Percentiles rank a stretch among this genome's conserved stretches.
Conservation (phyloP, 2,329 filamentous ascomycete genomes). For the Cytospora schulzeri region DNA sequence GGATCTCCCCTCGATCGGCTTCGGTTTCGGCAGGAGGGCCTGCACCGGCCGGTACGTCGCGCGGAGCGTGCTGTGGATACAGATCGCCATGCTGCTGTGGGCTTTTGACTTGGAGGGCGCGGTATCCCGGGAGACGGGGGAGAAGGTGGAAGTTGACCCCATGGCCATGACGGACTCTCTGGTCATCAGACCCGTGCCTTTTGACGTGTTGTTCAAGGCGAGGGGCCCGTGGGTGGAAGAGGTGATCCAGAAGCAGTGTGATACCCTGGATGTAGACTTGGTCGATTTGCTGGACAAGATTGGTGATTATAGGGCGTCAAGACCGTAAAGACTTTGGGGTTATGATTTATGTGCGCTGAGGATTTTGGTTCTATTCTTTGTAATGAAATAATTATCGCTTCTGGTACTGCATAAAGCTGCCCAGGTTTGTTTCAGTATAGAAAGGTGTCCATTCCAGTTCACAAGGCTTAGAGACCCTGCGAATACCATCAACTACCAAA, state of each 20-base stretch:
- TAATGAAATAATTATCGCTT: neutral
- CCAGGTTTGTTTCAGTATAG: neutral
- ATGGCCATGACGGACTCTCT: constrained; percentile 18
- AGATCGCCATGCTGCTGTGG: constrained; percentile 21
- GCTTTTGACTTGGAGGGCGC: constrained; percentile 23
- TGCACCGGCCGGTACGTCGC: constrained; percentile 26
- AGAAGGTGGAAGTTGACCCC: constrained; percentile 11
- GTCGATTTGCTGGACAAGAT: constrained; percentile 17
- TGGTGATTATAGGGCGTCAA: constrained; percentile 3
- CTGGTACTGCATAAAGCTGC: neutral
- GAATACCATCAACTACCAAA: neutral
- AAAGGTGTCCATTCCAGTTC: neutral
- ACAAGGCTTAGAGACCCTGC: neutral
- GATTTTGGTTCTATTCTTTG: neutral
- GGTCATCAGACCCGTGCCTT: constrained; percentile 13
- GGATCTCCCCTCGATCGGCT: constrained; percentile 16
- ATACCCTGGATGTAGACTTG: constrained; percentile 2
- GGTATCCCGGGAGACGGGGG: constrained; percentile 3
- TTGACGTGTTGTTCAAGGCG: constrained; percentile 13
- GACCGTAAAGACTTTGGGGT: neutral
- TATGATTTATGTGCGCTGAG: too few species aligned
- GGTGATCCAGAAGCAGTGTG: neutral
- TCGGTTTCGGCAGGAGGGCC: constrained; percentile 23
- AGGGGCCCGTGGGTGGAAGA: constrained; percentile 16
- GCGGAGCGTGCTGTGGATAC: constrained; percentile 20